Evolutionary conservation across 2,329 filamentous ascomycete species (phyloP).

Genomic region (Stachybotrys echinatus): DNA sequence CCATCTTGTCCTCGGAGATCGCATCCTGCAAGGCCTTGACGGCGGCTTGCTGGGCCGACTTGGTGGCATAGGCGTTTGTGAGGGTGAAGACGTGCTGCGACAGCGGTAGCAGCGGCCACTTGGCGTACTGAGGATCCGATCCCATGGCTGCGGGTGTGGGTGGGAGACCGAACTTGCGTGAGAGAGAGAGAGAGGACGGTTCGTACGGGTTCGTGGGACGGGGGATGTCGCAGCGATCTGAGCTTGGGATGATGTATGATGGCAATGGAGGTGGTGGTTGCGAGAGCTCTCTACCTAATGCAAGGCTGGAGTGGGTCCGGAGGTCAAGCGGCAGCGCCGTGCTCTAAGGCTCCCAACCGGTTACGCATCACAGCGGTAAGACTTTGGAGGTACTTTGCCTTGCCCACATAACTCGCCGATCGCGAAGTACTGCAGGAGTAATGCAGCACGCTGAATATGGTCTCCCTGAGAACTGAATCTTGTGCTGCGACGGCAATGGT

Average conservation of each 20-base stretch:
- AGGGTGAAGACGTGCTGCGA: slow-evolving; percentile 83
- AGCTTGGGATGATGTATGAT: not conserved
- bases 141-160: slow-evolving; percentile 51
- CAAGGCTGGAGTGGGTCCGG: not conserved
- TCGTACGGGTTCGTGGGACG: slow-evolving; percentile 7
- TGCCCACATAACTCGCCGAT: not conserved
- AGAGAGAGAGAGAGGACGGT: slow-evolving; percentile 13
- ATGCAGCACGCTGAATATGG: not conserved
- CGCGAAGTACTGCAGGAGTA: not conserved
- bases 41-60: slow-evolving; percentile 61
- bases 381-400: not conserved
- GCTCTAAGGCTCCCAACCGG: not conserved
- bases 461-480: too few species aligned
- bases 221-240: not conserved
- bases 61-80: slow-evolving; percentile 70
- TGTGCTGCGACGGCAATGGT: too few species aligned
- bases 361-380: not conserved
- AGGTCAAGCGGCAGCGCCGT: not conserved
- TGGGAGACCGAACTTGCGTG: not conserved
- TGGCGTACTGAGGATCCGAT: slow-evolving; percentile 79
- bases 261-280: not conserved
- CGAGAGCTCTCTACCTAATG: not conserved
- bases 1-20: slow-evolving; percentile 81
- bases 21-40: slow-evolving; percentile 74
- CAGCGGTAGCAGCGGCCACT: slow-evolving; percentile 76